Conservation (phyloP, 768 basidiomycete genomes). For the Pleurotus tuber-regium region DNA sequence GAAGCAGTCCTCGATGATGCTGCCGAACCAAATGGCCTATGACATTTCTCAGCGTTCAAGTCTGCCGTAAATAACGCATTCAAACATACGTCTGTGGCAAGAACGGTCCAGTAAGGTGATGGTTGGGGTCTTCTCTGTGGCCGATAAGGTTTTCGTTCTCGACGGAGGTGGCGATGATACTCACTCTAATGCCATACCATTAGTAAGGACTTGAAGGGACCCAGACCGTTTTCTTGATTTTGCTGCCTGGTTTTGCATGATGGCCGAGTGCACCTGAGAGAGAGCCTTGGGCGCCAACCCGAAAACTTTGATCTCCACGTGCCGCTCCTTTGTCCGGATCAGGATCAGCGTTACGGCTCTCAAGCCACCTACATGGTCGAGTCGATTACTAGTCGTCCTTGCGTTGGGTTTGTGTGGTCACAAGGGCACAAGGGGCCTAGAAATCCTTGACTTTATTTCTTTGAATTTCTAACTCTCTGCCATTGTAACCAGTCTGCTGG, state of each 20-base stretch:
- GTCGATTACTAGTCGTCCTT: too few relatives aligned
- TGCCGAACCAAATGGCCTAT: slow-evolving; percentile 37
- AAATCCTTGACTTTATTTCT: too few relatives aligned
- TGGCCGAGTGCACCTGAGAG: neutral
- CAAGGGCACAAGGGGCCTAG: too few relatives aligned
- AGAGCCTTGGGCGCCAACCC: neutral
- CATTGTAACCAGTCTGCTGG: too few relatives aligned
- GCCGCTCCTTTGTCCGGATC: neutral
- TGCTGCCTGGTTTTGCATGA: neutral
- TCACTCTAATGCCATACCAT: slow-evolving; percentile 27
- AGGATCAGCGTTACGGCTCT: neutral
- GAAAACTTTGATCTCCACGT: neutral
- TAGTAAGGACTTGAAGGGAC: slow-evolving; percentile 19
- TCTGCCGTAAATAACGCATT: neutral
- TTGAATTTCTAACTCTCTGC: too few relatives aligned
- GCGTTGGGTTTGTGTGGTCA: too few relatives aligned
- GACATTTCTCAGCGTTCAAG: slow-evolving; percentile 12
- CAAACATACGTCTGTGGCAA: slow-evolving; percentile 57
- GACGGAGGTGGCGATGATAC: neutral
- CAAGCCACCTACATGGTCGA: too few relatives aligned
- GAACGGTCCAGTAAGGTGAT: slow-evolving; percentile 64
- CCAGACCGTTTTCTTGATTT: slow-evolving; percentile 11
- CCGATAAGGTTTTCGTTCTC: slow-evolving; percentile 8
- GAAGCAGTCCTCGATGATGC: slow-evolving; percentile 36
- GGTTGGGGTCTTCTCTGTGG: slow-evolving; percentile 48